Evolutionary conservation across 164 flowering plant genomes (phyloP), one percentile per base, ranked within the genome.

Genomic region (Sedum album): DNA sequence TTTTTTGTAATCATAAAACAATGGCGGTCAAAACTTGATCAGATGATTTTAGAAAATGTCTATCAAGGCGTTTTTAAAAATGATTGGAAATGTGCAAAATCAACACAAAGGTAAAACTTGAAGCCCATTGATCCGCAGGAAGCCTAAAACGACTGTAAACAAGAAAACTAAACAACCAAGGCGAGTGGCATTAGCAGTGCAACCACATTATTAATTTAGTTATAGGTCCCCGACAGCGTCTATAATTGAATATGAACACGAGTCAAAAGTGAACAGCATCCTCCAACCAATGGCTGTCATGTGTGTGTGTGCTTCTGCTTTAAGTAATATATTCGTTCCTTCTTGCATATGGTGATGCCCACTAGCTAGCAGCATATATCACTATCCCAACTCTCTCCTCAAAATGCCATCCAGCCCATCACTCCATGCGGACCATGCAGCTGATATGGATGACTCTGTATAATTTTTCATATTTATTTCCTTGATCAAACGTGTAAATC

Each of bases 331-430:
- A 21, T 23, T 23, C 60, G 8, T 20, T n/a, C 10, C 23, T 25
- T 49, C 57, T 49, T 25, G 6, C n/a, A 23, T 53, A 13, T 28
- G 21, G 60, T 53, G 60, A 53, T 53, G 60, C 60, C 60, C 60
- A 53, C 60, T 53, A 21, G 28, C 60, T 49, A 49, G 55, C 21
- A 49, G 7, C 38, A 7, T 35, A 20, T 9, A 13, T n/a, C 25
- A 53, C 60, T 53, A 53, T 21, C 60, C 60, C 60, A 53, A 21
- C 60, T 35, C 38, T 35, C 38, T 3, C 4, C 51, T 13, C 60
- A 53, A 53, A 53, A 53, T 53, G 60, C 60, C 11, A 10, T 53
- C 60, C 60, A 53, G 60, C 60, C 60, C 60, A 53, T 53, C 60
- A 23, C 1, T 7, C 11, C 8, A 25, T 23, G 57, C 57, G 17